Percentiles rank a stretch among this genome's conserved stretches.
phyloP scores from a whole-genome alignment of 371 early-diverging fungal species.

The Choanephora cucurbitarum region DNA sequence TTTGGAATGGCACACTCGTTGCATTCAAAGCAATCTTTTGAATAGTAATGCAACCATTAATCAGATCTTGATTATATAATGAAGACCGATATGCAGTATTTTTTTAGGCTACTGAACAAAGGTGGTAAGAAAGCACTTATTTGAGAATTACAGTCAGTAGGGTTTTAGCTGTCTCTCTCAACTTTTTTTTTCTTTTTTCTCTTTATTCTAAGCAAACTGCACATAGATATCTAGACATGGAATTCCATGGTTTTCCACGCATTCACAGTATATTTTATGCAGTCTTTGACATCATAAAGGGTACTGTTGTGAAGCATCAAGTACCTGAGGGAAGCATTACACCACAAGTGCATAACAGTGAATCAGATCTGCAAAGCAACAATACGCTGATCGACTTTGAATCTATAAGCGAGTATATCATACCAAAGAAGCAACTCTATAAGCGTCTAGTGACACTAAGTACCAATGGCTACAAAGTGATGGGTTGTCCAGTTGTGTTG shows the following conservation, averaged over 20 bases:
- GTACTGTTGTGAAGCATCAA: constrained; percentile 83
- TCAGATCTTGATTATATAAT: too few relatives aligned
- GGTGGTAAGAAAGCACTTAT: too few relatives aligned
- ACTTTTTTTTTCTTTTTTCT: constrained; percentile 8
- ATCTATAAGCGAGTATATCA: constrained; percentile 85
- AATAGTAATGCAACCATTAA: too few relatives aligned
- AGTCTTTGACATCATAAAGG: constrained; percentile 84
- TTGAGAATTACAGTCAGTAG: too few relatives aligned
- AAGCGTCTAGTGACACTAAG: constrained; percentile 78
- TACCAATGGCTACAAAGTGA: constrained; percentile 71
- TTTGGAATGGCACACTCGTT: too few relatives aligned
- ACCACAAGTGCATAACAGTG: constrained; percentile 9
- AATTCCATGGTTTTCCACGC: constrained; percentile 73
- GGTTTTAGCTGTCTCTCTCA: too few relatives aligned
- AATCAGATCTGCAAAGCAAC: constrained; percentile 3
- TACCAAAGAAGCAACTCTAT: constrained; percentile 82
- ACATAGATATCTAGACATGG: too few relatives aligned
- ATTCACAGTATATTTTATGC: constrained; percentile 81
- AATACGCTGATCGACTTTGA: constrained; percentile 78
- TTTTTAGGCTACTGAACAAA: too few relatives aligned
- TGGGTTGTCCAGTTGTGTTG: constrained; percentile 79
- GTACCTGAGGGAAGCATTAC: constrained; percentile 81
- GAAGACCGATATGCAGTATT: too few relatives aligned
- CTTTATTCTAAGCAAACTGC: too few relatives aligned
- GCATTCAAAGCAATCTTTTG: too few relatives aligned